phyloP scores from a whole-genome alignment of 2,329 filamentous ascomycete genomes.

The Pseudocercospora macadamiae region DNA sequence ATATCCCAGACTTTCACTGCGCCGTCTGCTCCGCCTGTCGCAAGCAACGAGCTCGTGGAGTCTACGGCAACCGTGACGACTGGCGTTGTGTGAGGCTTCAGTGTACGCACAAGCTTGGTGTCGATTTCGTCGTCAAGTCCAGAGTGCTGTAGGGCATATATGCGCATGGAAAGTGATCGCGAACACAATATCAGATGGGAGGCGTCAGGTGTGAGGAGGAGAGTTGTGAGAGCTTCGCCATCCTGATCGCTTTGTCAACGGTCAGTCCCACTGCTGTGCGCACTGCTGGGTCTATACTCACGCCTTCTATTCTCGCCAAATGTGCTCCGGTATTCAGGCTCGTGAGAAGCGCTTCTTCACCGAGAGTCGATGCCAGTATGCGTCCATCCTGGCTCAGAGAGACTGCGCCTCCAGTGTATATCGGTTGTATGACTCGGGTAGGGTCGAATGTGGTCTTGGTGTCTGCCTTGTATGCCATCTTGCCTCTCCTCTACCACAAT shows the following conservation, averaged over 20 bases:
- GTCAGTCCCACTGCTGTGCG: constrained; percentile 36
- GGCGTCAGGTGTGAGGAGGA: constrained; percentile 81
- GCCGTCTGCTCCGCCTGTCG: constrained; percentile 90
- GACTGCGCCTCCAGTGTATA: constrained; percentile 89
- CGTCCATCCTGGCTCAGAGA: constrained; percentile 79
- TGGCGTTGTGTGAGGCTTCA: constrained; percentile 89
- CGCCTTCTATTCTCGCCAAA: constrained; percentile 84
- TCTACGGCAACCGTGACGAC: constrained; percentile 87
- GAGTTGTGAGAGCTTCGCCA: constrained; percentile 73
- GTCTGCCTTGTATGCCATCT: constrained; percentile 58
- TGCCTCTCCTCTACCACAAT: background rate
- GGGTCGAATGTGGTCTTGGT: constrained; percentile 89
- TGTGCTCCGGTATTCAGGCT: constrained; percentile 81
- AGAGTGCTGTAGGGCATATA: constrained; percentile 72
- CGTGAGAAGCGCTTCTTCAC: constrained; percentile 87
- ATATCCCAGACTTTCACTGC: constrained; percentile 98
- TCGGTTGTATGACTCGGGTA: constrained; percentile 80
- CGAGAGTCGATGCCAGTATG: constrained; percentile 85
- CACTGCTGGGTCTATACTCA: constrained; percentile 48
- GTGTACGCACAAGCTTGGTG: constrained; percentile 70
- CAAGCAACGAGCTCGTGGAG: constrained; percentile 82
- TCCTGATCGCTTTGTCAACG: constrained; percentile 49
- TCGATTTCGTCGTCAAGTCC: constrained; percentile 61
- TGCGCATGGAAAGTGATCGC: constrained; percentile 91
- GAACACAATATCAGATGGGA: constrained; percentile 91